These are phyloP conservation scores for Ustilago sp. DNA, from an alignment of 1,284 basidiomycete species.

Conservation along the genomic window DNA sequence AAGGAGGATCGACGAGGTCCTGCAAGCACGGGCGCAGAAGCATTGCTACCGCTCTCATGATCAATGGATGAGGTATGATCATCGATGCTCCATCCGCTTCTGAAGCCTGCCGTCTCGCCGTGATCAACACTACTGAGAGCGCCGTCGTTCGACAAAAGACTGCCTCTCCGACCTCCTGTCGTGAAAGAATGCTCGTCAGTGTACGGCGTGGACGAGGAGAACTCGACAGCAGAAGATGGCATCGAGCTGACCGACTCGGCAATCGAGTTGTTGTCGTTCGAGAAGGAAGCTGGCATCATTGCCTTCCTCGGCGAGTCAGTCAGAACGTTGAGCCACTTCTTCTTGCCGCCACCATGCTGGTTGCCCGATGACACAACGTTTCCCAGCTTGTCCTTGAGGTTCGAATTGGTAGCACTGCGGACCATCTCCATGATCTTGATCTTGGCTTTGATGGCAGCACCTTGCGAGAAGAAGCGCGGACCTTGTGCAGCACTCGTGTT, in stretches of 20 bases:
- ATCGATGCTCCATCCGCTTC: slow-evolving; percentile 12
- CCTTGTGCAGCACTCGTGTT: slow-evolving; percentile 59
- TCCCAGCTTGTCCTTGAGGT: slow-evolving; percentile 42
- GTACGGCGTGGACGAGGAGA: slow-evolving; percentile 1
- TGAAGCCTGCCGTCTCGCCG: slow-evolving; percentile 12
- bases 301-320: slow-evolving; percentile 28
- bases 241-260: slow-evolving; percentile 25
- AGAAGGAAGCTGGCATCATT: slow-evolving; percentile 11
- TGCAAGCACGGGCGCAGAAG: slow-evolving; percentile 4
- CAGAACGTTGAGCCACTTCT: slow-evolving; percentile 40
- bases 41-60: slow-evolving; percentile 12
- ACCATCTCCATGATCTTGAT: slow-evolving; percentile 55
- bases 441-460: slow-evolving; percentile 61
- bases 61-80: slow-evolving; percentile 17
- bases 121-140: slow-evolving; percentile 17
- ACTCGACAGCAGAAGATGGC: slow-evolving; percentile 18
- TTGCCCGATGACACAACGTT: slow-evolving; percentile 18
- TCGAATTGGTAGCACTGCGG: slow-evolving; percentile 38
- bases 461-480: slow-evolving; percentile 53
- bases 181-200: slow-evolving; percentile 10
- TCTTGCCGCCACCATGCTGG: slow-evolving; percentile 22
- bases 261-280: slow-evolving; percentile 30
- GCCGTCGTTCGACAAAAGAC: slow-evolving; percentile 21
- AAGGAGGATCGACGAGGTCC: slow-evolving; percentile 26
- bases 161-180: slow-evolving; percentile 17